phyloP scores from a whole-genome alignment of 148 eudicot species.

The Vaccinium vitisidaea region DNA sequence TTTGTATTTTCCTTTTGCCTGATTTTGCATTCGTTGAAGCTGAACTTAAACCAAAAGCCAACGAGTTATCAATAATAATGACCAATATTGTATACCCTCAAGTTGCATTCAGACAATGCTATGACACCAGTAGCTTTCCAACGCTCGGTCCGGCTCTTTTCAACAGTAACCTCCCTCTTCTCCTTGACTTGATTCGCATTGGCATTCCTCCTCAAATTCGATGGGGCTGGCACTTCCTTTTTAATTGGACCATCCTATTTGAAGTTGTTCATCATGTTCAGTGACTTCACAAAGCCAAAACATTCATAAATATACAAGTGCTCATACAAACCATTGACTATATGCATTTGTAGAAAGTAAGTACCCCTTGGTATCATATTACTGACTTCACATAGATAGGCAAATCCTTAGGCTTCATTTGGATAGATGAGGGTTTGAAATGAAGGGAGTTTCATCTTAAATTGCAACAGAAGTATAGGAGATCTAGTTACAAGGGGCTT shows the following conservation, averaged over 20 bases:
- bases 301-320: background rate
- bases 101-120: slow-evolving; percentile 49
- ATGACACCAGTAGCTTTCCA: slow-evolving; percentile 80
- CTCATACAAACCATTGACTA: background rate
- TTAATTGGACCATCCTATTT: slow-evolving; percentile 69
- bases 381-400: background rate
- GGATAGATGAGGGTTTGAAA: background rate
- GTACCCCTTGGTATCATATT: background rate
- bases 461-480: background rate
- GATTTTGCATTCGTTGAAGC: background rate
- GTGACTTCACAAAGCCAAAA: background rate
- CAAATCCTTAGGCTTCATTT: background rate
- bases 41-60: background rate
- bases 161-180: slow-evolving; percentile 25
- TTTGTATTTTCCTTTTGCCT: background rate
- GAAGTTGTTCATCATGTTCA: slow-evolving; percentile 9
- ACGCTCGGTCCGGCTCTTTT: slow-evolving; percentile 46
- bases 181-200: slow-evolving; percentile 22
- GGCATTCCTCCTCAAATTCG: slow-evolving; percentile 33
- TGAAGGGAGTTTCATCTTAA: background rate
- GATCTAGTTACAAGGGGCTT: background rate
- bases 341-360: background rate
- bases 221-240: slow-evolving; percentile 44
- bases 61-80: background rate
- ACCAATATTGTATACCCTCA: slow-evolving; percentile 44